Base-by-base conservation (phyloP, 306 rosid genomes). In the Rosa multiflora region DNA sequence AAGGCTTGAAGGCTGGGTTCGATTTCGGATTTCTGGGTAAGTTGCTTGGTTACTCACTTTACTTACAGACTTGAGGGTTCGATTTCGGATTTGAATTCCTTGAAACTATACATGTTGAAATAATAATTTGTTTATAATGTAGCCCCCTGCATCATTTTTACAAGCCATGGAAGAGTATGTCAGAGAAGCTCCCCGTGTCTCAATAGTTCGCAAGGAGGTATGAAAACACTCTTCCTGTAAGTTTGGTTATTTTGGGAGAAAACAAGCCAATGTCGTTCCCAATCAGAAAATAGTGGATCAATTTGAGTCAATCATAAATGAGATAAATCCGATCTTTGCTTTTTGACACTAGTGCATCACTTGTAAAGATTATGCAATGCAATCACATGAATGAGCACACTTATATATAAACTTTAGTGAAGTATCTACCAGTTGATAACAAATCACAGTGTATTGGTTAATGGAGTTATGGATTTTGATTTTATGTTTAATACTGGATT, bases 221-320 rank as follows among this genome's bases (percentile, higher is more conserved):
- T n/a, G n/a, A n/a, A n/a, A n/a, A n/a, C n/a, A n/a, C n/a, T n/a
- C n/a, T n/a, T n/a, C n/a, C n/a, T n/a, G n/a, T n/a, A n/a, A n/a
- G n/a, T n/a, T n/a, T n/a, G n/a, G n/a, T 55, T 39, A 0, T 3
- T 39, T 42, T 23, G 6, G 14, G 21, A 53, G 23, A 18, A 17
- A 53, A 18, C 23, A 53, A 5, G 56, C 53, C 46, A 14, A 7
- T 64, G 17, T 14, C 7, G 8, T 20, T 8, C 37, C 64, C 9
- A 58, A 58, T 64, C 49, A 43, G 13, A 51, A 70, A 17, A 70
- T 26, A 18, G 29, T 47, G 43, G 43, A 75, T 61, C 47, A 42
- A 43, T 39, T 23, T 58, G 56, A 67, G 48, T 77, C 76, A 83
- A 55, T 70, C 68, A 66, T 48, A 32, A 67, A n/a, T 21, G 21